A percentile compares a stretch with the other conserved stretches of the same genome.
These are phyloP conservation scores for Epichloe gansuensis DNA, from an alignment of 2,329 filamentous ascomycete genomes.

Conservation along the genomic window DNA sequence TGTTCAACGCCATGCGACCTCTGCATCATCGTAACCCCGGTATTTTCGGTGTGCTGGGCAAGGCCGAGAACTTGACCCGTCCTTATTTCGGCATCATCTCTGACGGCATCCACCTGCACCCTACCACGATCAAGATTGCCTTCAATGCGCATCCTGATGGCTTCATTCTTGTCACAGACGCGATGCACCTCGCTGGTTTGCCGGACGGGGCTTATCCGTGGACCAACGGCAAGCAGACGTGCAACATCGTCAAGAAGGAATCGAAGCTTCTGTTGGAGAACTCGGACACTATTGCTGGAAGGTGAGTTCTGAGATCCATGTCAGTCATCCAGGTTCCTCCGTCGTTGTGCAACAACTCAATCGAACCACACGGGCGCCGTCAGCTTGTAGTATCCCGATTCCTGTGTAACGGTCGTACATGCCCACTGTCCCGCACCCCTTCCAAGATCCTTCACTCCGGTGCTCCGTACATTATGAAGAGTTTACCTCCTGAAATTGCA, in stretches of 20 bases:
- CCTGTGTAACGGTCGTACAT: background rate
- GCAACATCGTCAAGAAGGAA: constrained; percentile 56
- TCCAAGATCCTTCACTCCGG: background rate
- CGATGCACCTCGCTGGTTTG: constrained; percentile 75
- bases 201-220: constrained; percentile 76
- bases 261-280: constrained; percentile 62
- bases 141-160: constrained; percentile 76
- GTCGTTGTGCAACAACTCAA: background rate
- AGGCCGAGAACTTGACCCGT: constrained; percentile 40
- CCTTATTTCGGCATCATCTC: constrained; percentile 84
- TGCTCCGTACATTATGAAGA: too few relatives aligned
- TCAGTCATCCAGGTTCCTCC: background rate
- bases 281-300: constrained; percentile 66
- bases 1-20: constrained; percentile 90
- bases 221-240: constrained; percentile 56
- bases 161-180: constrained; percentile 82
- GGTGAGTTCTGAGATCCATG: constrained; percentile 38
- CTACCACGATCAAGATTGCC: constrained; percentile 78
- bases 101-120: constrained; percentile 82
- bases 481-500: too few relatives aligned
- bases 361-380: background rate
- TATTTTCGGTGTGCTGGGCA: constrained; percentile 74
- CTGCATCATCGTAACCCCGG: constrained; percentile 86
- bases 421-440: background rate
- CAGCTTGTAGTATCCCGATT: background rate